These are phyloP conservation scores for Podaxis carcinomalis DNA, from an alignment of 768 basidiomycete genomes.

Conservation along the genomic window DNA sequence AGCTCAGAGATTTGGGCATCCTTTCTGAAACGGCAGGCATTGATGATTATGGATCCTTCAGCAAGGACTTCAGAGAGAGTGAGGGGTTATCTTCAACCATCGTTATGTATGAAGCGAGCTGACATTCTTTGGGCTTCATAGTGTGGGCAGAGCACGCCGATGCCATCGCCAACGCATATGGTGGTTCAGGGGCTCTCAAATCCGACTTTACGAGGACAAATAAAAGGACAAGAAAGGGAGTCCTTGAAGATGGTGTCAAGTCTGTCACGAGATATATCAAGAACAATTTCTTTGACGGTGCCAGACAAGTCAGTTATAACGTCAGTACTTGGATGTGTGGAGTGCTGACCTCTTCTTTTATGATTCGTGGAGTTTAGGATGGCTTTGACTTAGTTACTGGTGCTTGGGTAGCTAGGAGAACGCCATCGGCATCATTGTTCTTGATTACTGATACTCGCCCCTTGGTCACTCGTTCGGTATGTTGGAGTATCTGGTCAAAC, in stretches of 20 bases:
- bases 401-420: constrained; percentile 79
- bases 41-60: constrained; percentile 78
- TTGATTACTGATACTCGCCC: constrained; percentile 77
- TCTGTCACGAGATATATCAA: constrained; percentile 81
- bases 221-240: constrained; percentile 77
- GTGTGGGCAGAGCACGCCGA: constrained; percentile 99
- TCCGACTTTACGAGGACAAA: constrained; percentile 96
- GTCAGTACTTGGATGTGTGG: background rate
- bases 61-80: constrained; percentile 87
- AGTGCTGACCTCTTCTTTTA: background rate
- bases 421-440: constrained; percentile 63
- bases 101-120: background rate
- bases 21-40: constrained; percentile 66
- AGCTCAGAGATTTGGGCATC: constrained; percentile 71
- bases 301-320: constrained; percentile 60
- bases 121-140: constrained; percentile 24
- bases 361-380: constrained; percentile 48
- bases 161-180: constrained; percentile 83
- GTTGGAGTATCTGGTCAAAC: constrained; percentile 21
- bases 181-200: constrained; percentile 93
- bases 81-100: constrained; percentile 23
- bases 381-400: constrained; percentile 94
- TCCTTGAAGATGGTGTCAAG: constrained; percentile 83
- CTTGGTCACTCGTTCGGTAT: constrained; percentile 77
- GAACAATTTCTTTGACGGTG: constrained; percentile 96